Base-by-base conservation (phyloP, 2,329 filamentous ascomycete species). In the Colletotrichum sansevieriae region DNA sequence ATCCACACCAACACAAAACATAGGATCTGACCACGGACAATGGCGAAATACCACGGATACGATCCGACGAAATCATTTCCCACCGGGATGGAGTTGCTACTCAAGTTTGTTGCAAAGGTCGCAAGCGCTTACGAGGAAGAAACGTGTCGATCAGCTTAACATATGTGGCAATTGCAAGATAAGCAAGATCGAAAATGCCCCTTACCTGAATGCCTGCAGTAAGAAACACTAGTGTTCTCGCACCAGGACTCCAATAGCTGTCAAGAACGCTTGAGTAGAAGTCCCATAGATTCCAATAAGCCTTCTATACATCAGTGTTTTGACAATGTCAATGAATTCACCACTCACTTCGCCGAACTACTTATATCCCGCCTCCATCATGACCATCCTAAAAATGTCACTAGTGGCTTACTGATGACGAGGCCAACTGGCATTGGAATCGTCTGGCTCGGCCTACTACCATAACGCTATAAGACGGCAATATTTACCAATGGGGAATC, bases 221-320 rank as follows among this genome's bases (percentile, higher is more conserved):
- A 9, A 65, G n/a, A 9, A 65, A 65, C 4, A 65, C 44, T 12
- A 39, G 15, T 0, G 63, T 13, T 44, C 63, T 15, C 6, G 63
- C 55, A 11, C 46, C 56, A 8, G 63, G 63, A 4, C 63, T 18
- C 63, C 55, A 61, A 29, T 65, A 65, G 15, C 49, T 44, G 46
- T 61, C 56, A 12, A 65, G 56, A 13, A 65, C 46, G 18, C 43
- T 41, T 10, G 29, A 43, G 12, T 63, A 63, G 11, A 68, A 60
- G 46, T 65, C 63, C 63, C 63, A 65, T 5, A 65, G n/a, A 46
- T 65, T 65, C 63, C 63, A 65, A 47, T 61, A 51, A 3, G 46
- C 46, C 43, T 59, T n/a, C 11, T 8, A 1, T 0, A 35, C 22
- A 3, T 10, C 18, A 39, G 1, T 33, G 12, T n/a, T 2, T 22